These are phyloP conservation scores for Botryobasidium botryosum DNA, from an alignment of 768 basidiomycete genomes.

Conservation along the genomic window DNA sequence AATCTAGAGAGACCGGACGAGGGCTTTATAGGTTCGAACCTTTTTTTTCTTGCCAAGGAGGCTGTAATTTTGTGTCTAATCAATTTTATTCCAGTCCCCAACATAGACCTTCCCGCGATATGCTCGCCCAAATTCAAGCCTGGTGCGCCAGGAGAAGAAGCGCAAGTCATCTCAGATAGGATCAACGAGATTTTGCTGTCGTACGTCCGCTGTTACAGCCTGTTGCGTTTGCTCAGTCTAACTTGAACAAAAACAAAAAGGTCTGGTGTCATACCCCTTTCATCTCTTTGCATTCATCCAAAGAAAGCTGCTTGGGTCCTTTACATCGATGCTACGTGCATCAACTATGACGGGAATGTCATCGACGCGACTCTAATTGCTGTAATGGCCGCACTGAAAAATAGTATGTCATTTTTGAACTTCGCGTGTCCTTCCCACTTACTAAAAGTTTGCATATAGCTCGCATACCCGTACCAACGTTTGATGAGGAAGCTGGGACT, in stretches of 20 bases:
- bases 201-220: conserved; percentile 27
- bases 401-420: conserved; percentile 41
- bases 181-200: conserved; percentile 60
- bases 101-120: conserved; percentile 83
- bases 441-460: conserved; percentile 26
- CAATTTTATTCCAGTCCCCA: conserved; percentile 49
- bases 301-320: conserved; percentile 79
- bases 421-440: neutral
- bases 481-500: conserved; percentile 44
- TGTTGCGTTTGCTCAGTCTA: too few species aligned
- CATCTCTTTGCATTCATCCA: conserved; percentile 61
- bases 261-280: conserved; percentile 43
- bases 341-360: conserved; percentile 94
- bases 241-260: conserved; percentile 29
- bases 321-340: conserved; percentile 89
- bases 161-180: conserved; percentile 75
- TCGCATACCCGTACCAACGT: conserved; percentile 50
- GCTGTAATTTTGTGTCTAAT: neutral
- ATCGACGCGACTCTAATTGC: conserved; percentile 83
- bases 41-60: neutral
- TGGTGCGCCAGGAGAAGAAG: conserved; percentile 88
- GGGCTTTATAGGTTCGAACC: conserved; percentile 63
- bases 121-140: conserved; percentile 91
- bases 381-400: conserved; percentile 70
- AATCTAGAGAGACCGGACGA: conserved; percentile 54